Evolutionary conservation across 148 eudicot genomes (phyloP).

Genomic region (Chenopodium formosanum): DNA sequence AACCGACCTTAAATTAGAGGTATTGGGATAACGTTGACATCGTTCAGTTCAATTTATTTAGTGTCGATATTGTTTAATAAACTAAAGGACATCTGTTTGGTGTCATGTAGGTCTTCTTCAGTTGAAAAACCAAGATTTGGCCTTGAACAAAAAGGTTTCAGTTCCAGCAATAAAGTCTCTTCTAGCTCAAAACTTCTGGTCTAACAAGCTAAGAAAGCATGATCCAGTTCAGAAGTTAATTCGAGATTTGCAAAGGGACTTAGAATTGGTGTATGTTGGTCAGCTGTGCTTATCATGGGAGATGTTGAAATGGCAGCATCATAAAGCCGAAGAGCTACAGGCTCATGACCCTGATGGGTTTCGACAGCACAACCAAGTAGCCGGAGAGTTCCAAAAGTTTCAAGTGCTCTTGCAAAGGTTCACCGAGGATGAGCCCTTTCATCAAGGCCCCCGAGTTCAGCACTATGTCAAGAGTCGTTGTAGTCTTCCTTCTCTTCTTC

Average conservation of each 20-base stretch:
- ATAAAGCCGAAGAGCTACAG: conserved; percentile 49
- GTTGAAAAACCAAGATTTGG: conserved; percentile 56
- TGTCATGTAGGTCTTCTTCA: conserved; percentile 54
- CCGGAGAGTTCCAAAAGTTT: conserved; percentile 78
- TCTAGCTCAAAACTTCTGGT: conserved; percentile 47
- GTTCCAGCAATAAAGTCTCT: conserved; percentile 47
- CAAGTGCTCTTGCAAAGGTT: conserved; percentile 79
- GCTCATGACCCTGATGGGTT: conserved; percentile 44
- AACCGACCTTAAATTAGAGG: neutral
- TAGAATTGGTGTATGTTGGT: conserved; percentile 72
- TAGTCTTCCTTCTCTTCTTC: conserved; percentile 48
- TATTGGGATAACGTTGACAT: neutral
- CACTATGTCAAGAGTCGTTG: conserved; percentile 61
- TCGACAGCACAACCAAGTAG: conserved; percentile 53
- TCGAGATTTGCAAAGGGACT: conserved; percentile 51
- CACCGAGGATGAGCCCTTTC: conserved; percentile 76
- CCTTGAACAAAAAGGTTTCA: conserved; percentile 41
- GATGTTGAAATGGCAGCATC: conserved; percentile 72
- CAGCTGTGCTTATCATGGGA: conserved; percentile 92
- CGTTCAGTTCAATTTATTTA: too few relatives aligned
- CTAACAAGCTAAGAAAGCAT: conserved; percentile 49
- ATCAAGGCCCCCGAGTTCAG: conserved; percentile 67
- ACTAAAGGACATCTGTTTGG: neutral
- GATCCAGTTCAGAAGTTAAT: conserved; percentile 55
- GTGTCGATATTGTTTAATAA: neutral